Percentiles rank a stretch among this genome's conserved stretches.
phyloP scores from a whole-genome alignment of 2,329 filamentous ascomycete genomes.

The Talaromyces sp. region DNA sequence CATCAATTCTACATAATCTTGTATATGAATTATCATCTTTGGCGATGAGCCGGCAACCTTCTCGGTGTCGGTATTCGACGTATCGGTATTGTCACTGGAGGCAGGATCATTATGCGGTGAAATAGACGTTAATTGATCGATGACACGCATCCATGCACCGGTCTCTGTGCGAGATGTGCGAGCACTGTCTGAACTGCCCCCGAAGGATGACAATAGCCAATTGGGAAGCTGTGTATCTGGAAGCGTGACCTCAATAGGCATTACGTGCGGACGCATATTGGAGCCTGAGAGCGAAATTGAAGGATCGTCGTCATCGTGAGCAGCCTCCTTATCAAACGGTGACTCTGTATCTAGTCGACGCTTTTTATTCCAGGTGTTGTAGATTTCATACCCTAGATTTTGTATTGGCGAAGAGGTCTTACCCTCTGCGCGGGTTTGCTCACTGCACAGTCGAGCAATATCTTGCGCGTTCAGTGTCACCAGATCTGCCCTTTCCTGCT shows the following conservation, averaged over 20 bases:
- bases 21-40: slow-evolving; percentile 68
- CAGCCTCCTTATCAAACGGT: slow-evolving; percentile 45
- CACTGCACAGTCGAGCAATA: slow-evolving; percentile 42
- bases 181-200: slow-evolving; percentile 23
- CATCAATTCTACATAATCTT: slow-evolving; percentile 75
- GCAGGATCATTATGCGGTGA: slow-evolving; percentile 19
- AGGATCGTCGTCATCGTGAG: slow-evolving; percentile 37
- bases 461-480: slow-evolving; percentile 46
- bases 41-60: slow-evolving; percentile 22
- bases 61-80: slow-evolving; percentile 17
- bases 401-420: slow-evolving; percentile 35
- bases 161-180: slow-evolving; percentile 6
- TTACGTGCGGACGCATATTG: slow-evolving; percentile 6
- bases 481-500: slow-evolving; percentile 48
- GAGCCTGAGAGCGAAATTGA: slow-evolving; percentile 1
- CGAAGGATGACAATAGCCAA: slow-evolving; percentile 31
- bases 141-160: slow-evolving; percentile 30
- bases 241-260: slow-evolving; percentile 15
- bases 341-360: slow-evolving; percentile 26
- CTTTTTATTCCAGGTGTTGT: slow-evolving; percentile 24
- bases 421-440: slow-evolving; percentile 39
- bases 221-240: slow-evolving; percentile 34
- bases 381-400: slow-evolving; percentile 55
- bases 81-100: slow-evolving; percentile 17
- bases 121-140: slow-evolving; percentile 34